These are phyloP conservation scores for Cercospora beticola DNA, from an alignment of 2,329 filamentous ascomycete genomes.

Conservation along the genomic window DNA sequence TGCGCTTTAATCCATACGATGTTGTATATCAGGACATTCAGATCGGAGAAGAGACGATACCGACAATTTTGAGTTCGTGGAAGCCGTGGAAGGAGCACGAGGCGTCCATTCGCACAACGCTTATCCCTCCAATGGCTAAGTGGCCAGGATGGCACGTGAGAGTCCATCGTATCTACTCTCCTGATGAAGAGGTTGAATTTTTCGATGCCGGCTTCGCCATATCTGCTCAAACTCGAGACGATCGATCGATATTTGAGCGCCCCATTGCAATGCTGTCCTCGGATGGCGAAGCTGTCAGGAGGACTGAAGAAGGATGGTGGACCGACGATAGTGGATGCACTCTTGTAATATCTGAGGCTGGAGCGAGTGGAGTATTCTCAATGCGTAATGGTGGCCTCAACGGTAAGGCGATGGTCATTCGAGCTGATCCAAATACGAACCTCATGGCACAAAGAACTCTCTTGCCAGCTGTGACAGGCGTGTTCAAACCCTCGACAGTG, in stretches of 20 bases:
- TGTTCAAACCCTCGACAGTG: too few relatives aligned
- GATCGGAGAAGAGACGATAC: neutral
- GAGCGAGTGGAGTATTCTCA: neutral
- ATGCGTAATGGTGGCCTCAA: neutral
- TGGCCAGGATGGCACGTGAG: neutral
- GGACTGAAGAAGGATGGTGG: neutral
- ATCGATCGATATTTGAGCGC: neutral
- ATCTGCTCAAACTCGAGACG: neutral
- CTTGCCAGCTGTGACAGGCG: too few relatives aligned
- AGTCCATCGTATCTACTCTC: neutral
- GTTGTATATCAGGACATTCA: neutral
- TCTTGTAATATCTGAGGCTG: neutral
- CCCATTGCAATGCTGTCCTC: neutral
- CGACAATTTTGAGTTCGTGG: neutral
- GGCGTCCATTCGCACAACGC: neutral
- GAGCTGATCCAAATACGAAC: neutral
- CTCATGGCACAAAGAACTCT: neutral
- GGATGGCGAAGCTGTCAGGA: neutral
- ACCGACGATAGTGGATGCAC: neutral
- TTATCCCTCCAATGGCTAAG: neutral
- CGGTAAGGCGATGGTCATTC: neutral
- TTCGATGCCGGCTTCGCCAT: neutral
- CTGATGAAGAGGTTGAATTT: neutral
- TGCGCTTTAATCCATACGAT: neutral
- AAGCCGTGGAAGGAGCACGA: neutral